Evolutionary conservation across 1,139 yeast species (phyloP).

Genomic region (Yamadazyma triangularis): DNA sequence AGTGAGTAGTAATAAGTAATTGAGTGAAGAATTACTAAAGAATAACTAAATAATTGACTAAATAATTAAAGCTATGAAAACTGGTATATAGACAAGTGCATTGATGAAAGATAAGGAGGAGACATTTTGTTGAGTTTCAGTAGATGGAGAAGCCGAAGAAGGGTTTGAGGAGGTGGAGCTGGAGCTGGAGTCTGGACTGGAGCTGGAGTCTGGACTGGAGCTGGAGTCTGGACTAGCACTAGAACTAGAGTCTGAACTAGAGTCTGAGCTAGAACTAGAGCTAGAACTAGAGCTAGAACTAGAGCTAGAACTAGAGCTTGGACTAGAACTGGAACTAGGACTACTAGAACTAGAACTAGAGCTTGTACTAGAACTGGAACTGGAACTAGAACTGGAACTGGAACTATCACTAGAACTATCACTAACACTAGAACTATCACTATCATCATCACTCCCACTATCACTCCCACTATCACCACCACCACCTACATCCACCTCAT

Average conservation of each 20-base stretch:
- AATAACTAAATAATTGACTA: no score
- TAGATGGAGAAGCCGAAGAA: background rate
- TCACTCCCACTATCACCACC: slow-evolving; percentile 4
- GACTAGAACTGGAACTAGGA: slow-evolving; percentile 1
- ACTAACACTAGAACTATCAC: slow-evolving; percentile 1
- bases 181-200: slow-evolving; percentile 4
- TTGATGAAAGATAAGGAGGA: background rate
- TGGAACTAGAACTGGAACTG: slow-evolving; percentile 3
- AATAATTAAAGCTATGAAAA: background rate
- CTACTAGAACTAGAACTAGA: slow-evolving; percentile 1
- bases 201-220: background rate
- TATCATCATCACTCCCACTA: slow-evolving; percentile 1
- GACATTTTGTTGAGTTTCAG: slow-evolving; percentile 1
- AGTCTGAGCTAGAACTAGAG: slow-evolving; percentile 2
- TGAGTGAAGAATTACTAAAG: no score
- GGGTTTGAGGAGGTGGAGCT: background rate
- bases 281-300: background rate
- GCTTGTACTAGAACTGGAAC: slow-evolving; percentile 1
- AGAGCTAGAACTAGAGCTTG: slow-evolving; percentile 1
- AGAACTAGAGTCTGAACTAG: slow-evolving; percentile 2
- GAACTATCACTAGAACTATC: slow-evolving; percentile 3
- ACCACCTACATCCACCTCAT: slow-evolving; percentile 27
- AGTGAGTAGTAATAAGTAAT: no score
- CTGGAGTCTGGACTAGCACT: background rate
- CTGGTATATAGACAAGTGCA: background rate